Evolutionary conservation across 345 rosid genomes (phyloP), one percentile per base, ranked within the genome.

Genomic region (Carallia brachiata): DNA sequence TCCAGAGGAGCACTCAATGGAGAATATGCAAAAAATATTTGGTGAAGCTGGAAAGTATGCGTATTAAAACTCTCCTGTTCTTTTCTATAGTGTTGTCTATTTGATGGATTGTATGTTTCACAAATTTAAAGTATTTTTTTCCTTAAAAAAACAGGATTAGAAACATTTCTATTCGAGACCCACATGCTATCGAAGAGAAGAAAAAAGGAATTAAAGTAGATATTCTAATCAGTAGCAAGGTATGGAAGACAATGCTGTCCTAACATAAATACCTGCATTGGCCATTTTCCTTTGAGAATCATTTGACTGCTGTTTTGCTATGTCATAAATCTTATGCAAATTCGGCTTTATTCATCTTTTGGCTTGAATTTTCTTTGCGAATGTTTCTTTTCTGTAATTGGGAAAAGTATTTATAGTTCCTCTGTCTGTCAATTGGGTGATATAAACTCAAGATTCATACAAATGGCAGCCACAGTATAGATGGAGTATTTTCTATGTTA

Each of bases 1-100:
- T 77, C 98, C 98, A 17, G 89, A 81, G 69, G 93, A 91, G 84
- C 95, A 88, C 80, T 90, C 97, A 9, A 80, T 78, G 56, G 86
- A 83, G 80, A 91, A 88, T 75, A 81, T 94, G 57, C 71, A 70
- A 63, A 81, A 74, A 76, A 81, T 90, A 60, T 94, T 90, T 80
- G 81, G 86, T 31, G 86, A 78, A 79, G 95, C 85, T 61, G 98
- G 98, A 84, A 86, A 77, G 98, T 94, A 87, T 40, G 81, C 30
- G 10, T 70, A 65, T 47, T 12, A 8, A 58, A 58, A 28, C 18
- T 36, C 7, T 52, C 17, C 32, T 52, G 10, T 63, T 32, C 71
- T 69, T 59, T 15, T 64, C 44, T 67, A 19, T 28, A 70, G 27
- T 34, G 32, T 75, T 61, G 72, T 71, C 40, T 7, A 6, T 77